Base-by-base conservation (phyloP, 495 filamentous ascomycete species). In the Filosporella fistucella region DNA sequence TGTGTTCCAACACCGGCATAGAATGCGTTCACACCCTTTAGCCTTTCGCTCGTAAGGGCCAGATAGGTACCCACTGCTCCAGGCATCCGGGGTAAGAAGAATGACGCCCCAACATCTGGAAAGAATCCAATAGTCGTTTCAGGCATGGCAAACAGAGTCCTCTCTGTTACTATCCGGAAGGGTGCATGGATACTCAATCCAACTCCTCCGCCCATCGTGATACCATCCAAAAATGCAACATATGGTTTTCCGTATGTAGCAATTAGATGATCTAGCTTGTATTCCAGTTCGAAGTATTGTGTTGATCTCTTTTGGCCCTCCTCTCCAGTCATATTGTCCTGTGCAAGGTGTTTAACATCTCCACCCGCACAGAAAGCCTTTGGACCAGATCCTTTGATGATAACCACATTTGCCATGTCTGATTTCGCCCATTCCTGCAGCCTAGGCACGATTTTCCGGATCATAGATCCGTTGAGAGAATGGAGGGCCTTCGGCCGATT, bases 121-220 rank as follows among this genome's bases (percentile, higher is more conserved):
- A 97, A 98, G 71, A 96, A 96, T 9, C 93, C 93, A 57, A 98
- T 98, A 8, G 75, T 91, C 2, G 93, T 98, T 72, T 98, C 93
- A 28, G 93, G 93, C 93, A 98, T 98, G 52, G 94, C 90, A 60
- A 98, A 95, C 16, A 91, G 64, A 6, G 94, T 98, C 45, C 84
- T 84, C 67, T 98, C 93, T 11, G 93, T 98, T 21, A 94, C 94
- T 58, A 98, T 93, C 18, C 93, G 77, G 75, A 98, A 89, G 1
- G 93, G 94, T 4, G 94, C 91, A 66, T 98, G 94, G 34, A 96
- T 76, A 65, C 84, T 89, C 39, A 98, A 78, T 3, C 93, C 93
- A 23, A 97, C 94, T 42, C 93, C 93, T 43, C 93, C 93, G 49
- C 93, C 93, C 93, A 98, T 97, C 20, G 94, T 98, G 60, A 95